Percentiles rank a stretch among this genome's conserved stretches.
These are phyloP conservation scores for Apophysomyces elegans DNA, from an alignment of 371 early-diverging fungal genomes.

Conservation along the genomic window DNA sequence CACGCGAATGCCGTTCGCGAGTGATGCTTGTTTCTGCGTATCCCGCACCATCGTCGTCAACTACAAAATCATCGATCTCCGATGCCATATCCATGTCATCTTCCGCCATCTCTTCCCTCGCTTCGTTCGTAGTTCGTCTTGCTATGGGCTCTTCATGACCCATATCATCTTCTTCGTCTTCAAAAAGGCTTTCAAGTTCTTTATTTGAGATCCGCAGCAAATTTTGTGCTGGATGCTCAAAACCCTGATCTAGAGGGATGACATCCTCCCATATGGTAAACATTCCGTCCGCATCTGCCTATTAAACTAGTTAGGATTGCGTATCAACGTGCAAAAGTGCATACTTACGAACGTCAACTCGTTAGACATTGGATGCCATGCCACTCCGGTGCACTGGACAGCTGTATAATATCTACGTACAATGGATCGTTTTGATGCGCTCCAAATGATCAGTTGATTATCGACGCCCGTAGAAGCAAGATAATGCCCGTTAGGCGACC, in stretches of 20 bases:
- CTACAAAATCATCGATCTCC: constrained; percentile 30
- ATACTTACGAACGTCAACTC: constrained; percentile 50
- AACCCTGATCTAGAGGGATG: not conserved
- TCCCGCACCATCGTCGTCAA: constrained; percentile 86
- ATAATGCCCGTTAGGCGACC: constrained; percentile 67
- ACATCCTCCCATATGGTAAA: constrained; percentile 19
- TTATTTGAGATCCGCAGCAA: constrained; percentile 1
- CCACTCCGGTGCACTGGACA: constrained; percentile 34
- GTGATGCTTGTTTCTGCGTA: constrained; percentile 41
- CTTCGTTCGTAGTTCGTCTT: not conserved
- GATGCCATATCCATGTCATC: constrained; percentile 29
- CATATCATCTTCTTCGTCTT: constrained; percentile 20
- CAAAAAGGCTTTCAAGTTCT: constrained; percentile 20
- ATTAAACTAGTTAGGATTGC: not conserved
- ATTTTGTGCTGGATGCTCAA: constrained; percentile 5
- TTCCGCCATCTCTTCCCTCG: constrained; percentile 5
- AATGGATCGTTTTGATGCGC: constrained; percentile 25
- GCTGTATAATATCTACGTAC: constrained; percentile 31
- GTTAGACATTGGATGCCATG: constrained; percentile 62
- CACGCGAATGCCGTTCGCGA: not conserved
- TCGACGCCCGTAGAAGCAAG: constrained; percentile 50
- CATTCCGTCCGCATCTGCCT: constrained; percentile 20
- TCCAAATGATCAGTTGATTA: constrained; percentile 59
- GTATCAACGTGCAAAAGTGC: not conserved
- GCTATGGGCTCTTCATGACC: constrained; percentile 11